phyloP scores from a whole-genome alignment of 202 grass and related monocot species.

The Alloteropsis angusta region DNA sequence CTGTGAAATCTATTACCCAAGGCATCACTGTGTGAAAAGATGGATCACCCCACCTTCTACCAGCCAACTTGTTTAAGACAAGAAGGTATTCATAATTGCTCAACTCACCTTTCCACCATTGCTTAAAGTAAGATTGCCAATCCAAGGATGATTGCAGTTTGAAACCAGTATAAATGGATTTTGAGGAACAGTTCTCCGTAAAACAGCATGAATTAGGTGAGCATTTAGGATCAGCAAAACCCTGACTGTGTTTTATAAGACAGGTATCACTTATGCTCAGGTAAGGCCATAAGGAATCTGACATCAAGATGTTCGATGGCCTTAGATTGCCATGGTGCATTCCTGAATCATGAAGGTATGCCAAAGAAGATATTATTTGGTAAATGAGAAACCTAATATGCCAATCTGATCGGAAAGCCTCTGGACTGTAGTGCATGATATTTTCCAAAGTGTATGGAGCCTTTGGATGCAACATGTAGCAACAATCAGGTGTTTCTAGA shows the following conservation, averaged over 20 bases:
- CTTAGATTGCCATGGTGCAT: constrained; percentile 73
- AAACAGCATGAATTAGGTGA: constrained; percentile 32
- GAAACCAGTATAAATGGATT: constrained; percentile 42
- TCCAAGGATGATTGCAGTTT: constrained; percentile 45
- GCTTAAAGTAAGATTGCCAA: constrained; percentile 63
- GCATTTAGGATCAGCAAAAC: constrained; percentile 31
- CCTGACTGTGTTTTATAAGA: constrained; percentile 37
- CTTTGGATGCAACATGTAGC: constrained; percentile 65
- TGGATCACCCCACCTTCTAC: constrained; percentile 89
- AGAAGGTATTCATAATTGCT: constrained; percentile 98
- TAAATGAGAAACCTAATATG: constrained; percentile 71
- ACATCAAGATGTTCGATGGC: constrained; percentile 68
- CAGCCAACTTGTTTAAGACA: constrained; percentile 86
- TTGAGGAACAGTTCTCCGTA: constrained; percentile 48
- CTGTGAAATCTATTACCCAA: constrained; percentile 96
- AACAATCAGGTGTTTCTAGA: constrained; percentile 45
- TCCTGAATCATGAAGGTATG: constrained; percentile 71
- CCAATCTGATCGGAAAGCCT: constrained; percentile 74
- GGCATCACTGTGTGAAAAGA: constrained; percentile 94
- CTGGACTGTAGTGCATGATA: constrained; percentile 72
- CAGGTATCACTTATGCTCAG: constrained; percentile 62
- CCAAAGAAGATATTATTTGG: constrained; percentile 72
- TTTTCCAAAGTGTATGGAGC: constrained; percentile 70
- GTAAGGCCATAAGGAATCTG: constrained; percentile 66
- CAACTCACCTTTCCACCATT: constrained; percentile 77